Base-by-base conservation (phyloP, 192 early-diverging fungal genomes). In the Coemansia sp. region DNA sequence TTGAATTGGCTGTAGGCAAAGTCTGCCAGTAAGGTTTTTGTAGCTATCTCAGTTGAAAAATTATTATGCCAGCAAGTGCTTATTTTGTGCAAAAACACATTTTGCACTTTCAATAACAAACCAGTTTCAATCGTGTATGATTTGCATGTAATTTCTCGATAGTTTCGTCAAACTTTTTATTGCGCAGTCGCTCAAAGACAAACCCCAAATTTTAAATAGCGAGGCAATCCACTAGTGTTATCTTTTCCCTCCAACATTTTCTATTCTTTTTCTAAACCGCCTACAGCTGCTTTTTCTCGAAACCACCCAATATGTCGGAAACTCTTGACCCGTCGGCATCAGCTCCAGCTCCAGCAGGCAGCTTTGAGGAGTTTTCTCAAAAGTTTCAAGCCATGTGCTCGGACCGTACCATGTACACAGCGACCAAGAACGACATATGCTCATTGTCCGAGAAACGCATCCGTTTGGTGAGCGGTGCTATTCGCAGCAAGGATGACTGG, bases 401-500 rank as follows among this genome's bases (percentile, higher is more conserved):
- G 17, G 0, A 14, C 1, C 61, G 52, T 39, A 57, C 72, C 23
- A 64, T 73, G 41, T 73, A 67, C 45, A 12, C 39, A 11, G 29
- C 25, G 4, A 4, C 11, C 9, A 17, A 1, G 1, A 29, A 37
- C 6, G 19, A 37, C 24, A 39, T 67, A 38, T 60, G 70, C 54
- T 66, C 70, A n/a, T 19, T 29, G n/a, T 63, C 66, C 45, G 67
- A 80, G 51, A 64, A 56, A 50, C 70, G 67, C 23, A 59, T 84
- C 9, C 48, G 62, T 7, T 58, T 58, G 15, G 67, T 75, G 58
- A 69, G 72, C 56, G 65, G 70, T 7, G 75, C 78, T 21, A 84
- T 87, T 47, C 84, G 80, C 38, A 72, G 67, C 41, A 84, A 85
- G 61, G 71, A 63, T n/a, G 25, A 73, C 24, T 87, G 86, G 86